phyloP scores from a whole-genome alignment of 2,329 filamentous ascomycete species.

The Fusarium oligoseptatum region DNA sequence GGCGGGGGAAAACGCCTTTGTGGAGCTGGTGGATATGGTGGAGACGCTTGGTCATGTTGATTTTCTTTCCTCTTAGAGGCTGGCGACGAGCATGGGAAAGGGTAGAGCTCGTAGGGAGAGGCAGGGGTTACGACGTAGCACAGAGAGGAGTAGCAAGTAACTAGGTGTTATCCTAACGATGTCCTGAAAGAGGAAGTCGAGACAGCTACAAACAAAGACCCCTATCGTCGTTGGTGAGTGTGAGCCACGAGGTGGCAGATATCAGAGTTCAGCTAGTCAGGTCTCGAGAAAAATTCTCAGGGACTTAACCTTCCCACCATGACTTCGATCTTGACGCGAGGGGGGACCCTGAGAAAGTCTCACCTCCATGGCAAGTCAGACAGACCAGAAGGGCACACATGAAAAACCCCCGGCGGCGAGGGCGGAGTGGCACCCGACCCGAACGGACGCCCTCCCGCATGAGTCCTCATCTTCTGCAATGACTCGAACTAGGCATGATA shows the following conservation, averaged over 20 bases:
- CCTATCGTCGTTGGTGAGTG: slow-evolving; percentile 1
- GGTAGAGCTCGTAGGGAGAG: slow-evolving; percentile 7
- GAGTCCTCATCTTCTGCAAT: not conserved
- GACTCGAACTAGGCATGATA: slow-evolving; percentile 13
- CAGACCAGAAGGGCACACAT: slow-evolving; percentile 6
- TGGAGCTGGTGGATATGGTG: slow-evolving; percentile 37
- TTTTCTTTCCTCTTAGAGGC: slow-evolving; percentile 42
- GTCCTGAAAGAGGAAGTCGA: slow-evolving; percentile 12
- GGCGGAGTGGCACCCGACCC: slow-evolving; percentile 9
- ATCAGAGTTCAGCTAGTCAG: slow-evolving; percentile 30
- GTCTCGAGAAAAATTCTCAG: slow-evolving; percentile 25
- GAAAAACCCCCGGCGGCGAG: not conserved
- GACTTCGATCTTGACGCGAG: not conserved
- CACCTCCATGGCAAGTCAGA: not conserved
- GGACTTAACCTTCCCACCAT: slow-evolving; percentile 6
- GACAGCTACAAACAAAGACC: not conserved
- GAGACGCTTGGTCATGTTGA: slow-evolving; percentile 42
- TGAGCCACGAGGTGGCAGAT: slow-evolving; percentile 25
- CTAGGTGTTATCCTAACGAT: not conserved
- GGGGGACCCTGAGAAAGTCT: slow-evolving; percentile 29
- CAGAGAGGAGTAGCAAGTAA: not conserved
- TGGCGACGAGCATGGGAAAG: not conserved
- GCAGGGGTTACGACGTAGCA: slow-evolving; percentile 27
- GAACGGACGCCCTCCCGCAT: not conserved
- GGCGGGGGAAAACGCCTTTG: slow-evolving; percentile 36